Evolutionary conservation across 2,329 filamentous ascomycete genomes (phyloP), one percentile per base, ranked within the genome.

Genomic region (Allantophomopsis lycopodina): DNA sequence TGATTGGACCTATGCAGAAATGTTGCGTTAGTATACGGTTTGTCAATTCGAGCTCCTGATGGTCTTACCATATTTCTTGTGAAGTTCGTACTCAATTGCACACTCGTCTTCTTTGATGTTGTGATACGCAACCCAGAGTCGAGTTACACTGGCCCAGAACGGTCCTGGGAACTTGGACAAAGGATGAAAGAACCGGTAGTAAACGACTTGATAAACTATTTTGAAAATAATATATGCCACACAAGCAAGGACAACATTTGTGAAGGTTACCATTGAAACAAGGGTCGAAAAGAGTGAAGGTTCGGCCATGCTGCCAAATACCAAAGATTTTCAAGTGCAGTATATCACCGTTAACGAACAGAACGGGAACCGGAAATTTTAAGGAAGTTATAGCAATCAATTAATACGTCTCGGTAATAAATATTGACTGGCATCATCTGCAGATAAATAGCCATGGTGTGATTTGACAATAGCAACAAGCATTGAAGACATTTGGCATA

Each of bases 61-160:
- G 15, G 35, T 20, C 43, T 38, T 53, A 68, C 68, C 68, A 57
- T 70, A 62, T 59, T 64, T 64, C 48, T 62, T 56, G 41, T 66
- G 61, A 14, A 71, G 50, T 1, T 56, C 58, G 42, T 60, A 54
- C 21, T 62, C 56, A 1, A 60, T 53, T 34, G 61, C 48, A 37
- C 60, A 57, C 49, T 72, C 67, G 16, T 65, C 64, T 37, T 58
- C 63, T 33, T 59, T 60, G 18, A 68, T 39, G 42, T 67, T 69
- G 52, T 72, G 66, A 46, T 63, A 70, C 36, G 66, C 61, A 39
- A 72, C 64, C 65, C 67, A 74, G 8, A 74, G 55, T 35, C 63
- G 53, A n/a, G 69, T 72, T 13, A 73, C 64, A 38, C 60, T 62
- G 18, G 58, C 69, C 64, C 66, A 71, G 47, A 73, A 73, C 1